phyloP scores from a whole-genome alignment of 2,329 filamentous ascomycete species.

The Botrytis fragariae region DNA sequence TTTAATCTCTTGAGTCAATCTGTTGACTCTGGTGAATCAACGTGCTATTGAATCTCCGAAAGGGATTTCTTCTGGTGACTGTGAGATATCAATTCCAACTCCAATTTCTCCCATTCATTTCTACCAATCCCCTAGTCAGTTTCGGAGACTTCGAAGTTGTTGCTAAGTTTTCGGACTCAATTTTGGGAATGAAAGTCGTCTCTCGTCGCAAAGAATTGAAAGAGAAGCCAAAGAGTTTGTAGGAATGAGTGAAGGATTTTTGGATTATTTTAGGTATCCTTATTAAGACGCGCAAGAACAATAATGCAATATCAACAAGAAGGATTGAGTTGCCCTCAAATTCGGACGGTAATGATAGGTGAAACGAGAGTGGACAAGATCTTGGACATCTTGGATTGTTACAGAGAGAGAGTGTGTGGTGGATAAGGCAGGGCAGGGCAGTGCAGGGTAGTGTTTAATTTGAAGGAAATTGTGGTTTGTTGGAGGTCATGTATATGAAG shows the following conservation, averaged over 20 bases:
- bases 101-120: background rate
- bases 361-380: slow-evolving; percentile 2
- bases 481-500: background rate
- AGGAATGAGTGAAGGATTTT: background rate
- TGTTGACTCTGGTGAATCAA: background rate
- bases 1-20: background rate
- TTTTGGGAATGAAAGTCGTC: background rate
- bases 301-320: background rate
- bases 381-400: background rate
- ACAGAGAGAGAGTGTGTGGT: background rate
- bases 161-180: background rate
- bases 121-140: background rate
- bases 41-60: background rate
- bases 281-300: background rate
- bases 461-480: background rate
- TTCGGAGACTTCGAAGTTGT: background rate
- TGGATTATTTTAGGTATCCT: background rate
- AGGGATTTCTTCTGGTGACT: background rate
- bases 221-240: background rate
- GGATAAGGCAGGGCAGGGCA: background rate
- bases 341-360: background rate
- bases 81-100: background rate
- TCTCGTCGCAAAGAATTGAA: background rate
- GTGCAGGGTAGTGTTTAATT: background rate
- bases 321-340: background rate